These are phyloP conservation scores for Neofusicoccum laricinum DNA, from an alignment of 2,329 filamentous ascomycete genomes.

Conservation along the genomic window DNA sequence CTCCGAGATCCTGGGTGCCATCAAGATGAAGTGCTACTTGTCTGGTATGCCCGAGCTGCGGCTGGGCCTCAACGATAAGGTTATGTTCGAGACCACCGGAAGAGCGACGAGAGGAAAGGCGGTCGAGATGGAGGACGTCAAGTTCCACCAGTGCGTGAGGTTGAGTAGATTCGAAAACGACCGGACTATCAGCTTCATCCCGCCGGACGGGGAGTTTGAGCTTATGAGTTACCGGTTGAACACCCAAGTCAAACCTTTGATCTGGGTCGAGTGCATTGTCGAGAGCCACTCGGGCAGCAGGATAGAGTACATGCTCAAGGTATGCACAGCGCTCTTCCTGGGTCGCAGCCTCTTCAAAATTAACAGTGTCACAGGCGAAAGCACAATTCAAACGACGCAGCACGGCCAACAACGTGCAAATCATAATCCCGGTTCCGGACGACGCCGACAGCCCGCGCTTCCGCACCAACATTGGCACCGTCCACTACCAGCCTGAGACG, in stretches of 20 bases:
- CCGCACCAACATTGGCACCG: slow-evolving; percentile 93
- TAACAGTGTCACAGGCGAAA: slow-evolving; percentile 57
- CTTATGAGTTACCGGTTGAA: slow-evolving; percentile 99
- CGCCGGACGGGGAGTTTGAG: slow-evolving; percentile 97
- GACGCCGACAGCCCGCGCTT: slow-evolving; percentile 95
- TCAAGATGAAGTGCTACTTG: slow-evolving; percentile 99
- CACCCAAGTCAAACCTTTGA: slow-evolving; percentile 95
- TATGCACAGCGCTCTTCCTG: slow-evolving; percentile 25
- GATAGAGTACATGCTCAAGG: slow-evolving; percentile 98
- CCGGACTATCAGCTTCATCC: slow-evolving; percentile 97
- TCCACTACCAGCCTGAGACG: slow-evolving; percentile 96
- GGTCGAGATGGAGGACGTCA: slow-evolving; percentile 99
- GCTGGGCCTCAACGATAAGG: slow-evolving; percentile 95
- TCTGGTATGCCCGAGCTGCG: slow-evolving; percentile 97
- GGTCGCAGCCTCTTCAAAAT: neutral
- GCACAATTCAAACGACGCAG: slow-evolving; percentile 97
- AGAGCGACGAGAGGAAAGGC: slow-evolving; percentile 92
- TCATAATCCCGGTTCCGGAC: slow-evolving; percentile 93
- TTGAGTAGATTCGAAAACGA: slow-evolving; percentile 97
- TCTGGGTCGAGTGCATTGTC: slow-evolving; percentile 98
- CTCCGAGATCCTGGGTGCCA: slow-evolving; percentile 91
- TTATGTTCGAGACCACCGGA: slow-evolving; percentile 98
- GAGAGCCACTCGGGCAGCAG: slow-evolving; percentile 92
- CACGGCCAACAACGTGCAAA: slow-evolving; percentile 98
- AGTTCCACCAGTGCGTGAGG: slow-evolving; percentile 97